A percentile compares a stretch with the other conserved stretches of the same genome.
These are phyloP conservation scores for Candida pseudofarinosa DNA, from an alignment of 805 yeast species.

Conservation along the genomic window DNA sequence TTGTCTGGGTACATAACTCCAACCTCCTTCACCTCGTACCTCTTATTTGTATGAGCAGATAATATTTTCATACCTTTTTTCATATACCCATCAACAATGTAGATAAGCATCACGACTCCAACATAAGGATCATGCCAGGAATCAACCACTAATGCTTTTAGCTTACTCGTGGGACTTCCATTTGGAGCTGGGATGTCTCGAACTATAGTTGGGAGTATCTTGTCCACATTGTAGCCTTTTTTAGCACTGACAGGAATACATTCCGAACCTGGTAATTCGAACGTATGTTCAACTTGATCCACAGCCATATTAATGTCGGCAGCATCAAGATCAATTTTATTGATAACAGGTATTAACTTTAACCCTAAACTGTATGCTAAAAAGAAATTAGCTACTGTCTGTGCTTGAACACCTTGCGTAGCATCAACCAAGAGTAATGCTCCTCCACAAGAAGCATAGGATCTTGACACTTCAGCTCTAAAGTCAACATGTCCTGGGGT, in stretches of 20 bases:
- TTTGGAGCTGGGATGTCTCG: conserved; percentile 77
- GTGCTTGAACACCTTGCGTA: conserved; percentile 95
- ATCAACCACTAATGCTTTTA: conserved; percentile 82
- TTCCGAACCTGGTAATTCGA: conserved; percentile 71
- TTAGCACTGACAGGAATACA: conserved; percentile 88
- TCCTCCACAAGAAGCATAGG: conserved; percentile 95
- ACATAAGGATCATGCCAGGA: conserved; percentile 95
- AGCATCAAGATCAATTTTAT: conserved; percentile 84
- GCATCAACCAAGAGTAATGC: conserved; percentile 90
- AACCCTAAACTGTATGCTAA: conserved; percentile 84
- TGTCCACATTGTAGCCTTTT: conserved; percentile 76
- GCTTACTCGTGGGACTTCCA: conserved; percentile 50
- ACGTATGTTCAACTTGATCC: conserved; percentile 80
- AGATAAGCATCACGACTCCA: conserved; percentile 83
- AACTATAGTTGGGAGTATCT: conserved; percentile 76
- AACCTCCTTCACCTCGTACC: conserved; percentile 85
- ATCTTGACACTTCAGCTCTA: conserved; percentile 86
- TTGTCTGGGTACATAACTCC: conserved; percentile 96
- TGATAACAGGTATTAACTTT: conserved; percentile 80
- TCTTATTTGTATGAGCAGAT: conserved; percentile 71
- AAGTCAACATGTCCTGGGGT: conserved; percentile 99
- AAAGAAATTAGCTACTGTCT: conserved; percentile 95
- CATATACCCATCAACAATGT: conserved; percentile 79
- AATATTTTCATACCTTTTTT: conserved; percentile 70
- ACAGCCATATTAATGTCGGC: conserved; percentile 80